These are phyloP conservation scores for Dactylellina parvicollis DNA, from an alignment of 2,329 filamentous ascomycete species.

Conservation along the genomic window DNA sequence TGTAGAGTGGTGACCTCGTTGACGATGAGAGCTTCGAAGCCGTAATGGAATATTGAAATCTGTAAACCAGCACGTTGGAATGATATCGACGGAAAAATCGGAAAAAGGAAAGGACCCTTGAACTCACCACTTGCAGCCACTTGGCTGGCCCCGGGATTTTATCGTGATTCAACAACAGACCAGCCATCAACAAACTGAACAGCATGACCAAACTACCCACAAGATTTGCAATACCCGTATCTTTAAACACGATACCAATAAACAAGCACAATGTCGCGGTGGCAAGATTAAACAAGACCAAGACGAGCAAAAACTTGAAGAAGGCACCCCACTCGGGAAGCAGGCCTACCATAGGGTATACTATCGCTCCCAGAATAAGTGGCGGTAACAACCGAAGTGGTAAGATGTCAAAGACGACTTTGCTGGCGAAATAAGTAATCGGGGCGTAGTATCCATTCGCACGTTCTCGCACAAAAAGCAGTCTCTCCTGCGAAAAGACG, in stretches of 20 bases:
- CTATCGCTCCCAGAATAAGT: constrained; percentile 91
- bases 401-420: constrained; percentile 97
- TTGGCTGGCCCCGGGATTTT: constrained; percentile 84
- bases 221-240: constrained; percentile 88
- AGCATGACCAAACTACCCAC: constrained; percentile 97
- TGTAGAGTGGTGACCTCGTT: constrained; percentile 94
- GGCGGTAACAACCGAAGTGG: constrained; percentile 93
- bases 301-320: constrained; percentile 86
- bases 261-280: constrained; percentile 93
- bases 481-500: constrained; percentile 88
- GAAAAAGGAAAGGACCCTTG: neutral
- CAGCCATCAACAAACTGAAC: constrained; percentile 93
- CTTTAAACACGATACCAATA: constrained; percentile 93
- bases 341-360: constrained; percentile 97
- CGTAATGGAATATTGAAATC: constrained; percentile 97
- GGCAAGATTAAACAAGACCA: constrained; percentile 95
- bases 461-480: constrained; percentile 90
- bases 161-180: constrained; percentile 91
- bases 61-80: constrained; percentile 60
- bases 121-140: constrained; percentile 83
- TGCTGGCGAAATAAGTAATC: constrained; percentile 90
- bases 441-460: constrained; percentile 97
- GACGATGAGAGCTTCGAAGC: constrained; percentile 93
- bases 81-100: constrained; percentile 30
- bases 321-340: constrained; percentile 85